Percentiles rank a stretch among this genome's conserved stretches.
Evolutionary conservation across 1,284 basidiomycete species (phyloP).

Genomic region (Trametes pubescens): DNA sequence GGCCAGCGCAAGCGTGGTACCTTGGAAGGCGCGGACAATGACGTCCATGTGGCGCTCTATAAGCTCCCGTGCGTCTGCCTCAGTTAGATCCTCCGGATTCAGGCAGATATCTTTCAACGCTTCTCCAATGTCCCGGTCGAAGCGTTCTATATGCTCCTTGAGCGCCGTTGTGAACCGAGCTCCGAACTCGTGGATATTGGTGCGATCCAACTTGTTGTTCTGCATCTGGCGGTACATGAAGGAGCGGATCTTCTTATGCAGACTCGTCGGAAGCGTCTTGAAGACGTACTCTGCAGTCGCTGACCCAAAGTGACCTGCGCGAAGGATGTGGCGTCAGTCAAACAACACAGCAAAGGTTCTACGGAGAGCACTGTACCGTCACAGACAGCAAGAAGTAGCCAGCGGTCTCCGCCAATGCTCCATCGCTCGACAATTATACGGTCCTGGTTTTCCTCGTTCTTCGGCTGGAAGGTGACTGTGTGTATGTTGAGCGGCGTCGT

Average conservation of each 20-base stretch:
- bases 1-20: constrained; percentile 10
- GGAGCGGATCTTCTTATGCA: no score
- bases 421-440: no score
- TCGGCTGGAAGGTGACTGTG: no score
- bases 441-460: no score
- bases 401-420: no score
- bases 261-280: not conserved
- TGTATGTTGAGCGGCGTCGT: no score
- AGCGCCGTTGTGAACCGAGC: not conserved
- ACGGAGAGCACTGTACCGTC: no score
- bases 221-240: no score
- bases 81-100: not conserved
- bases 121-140: constrained; percentile 8
- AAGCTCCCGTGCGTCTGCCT: not conserved
- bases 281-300: not conserved
- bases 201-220: not conserved
- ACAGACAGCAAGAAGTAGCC: no score
- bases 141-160: constrained; percentile 6
- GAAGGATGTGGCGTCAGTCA: no score
- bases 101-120: constrained; percentile 7
- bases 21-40: constrained; percentile 2
- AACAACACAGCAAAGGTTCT: no score
- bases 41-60: constrained; percentile 2
- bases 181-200: not conserved
- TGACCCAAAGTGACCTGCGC: no score